Conservation (phyloP, 768 basidiomycete genomes). For the Russula compacta region DNA sequence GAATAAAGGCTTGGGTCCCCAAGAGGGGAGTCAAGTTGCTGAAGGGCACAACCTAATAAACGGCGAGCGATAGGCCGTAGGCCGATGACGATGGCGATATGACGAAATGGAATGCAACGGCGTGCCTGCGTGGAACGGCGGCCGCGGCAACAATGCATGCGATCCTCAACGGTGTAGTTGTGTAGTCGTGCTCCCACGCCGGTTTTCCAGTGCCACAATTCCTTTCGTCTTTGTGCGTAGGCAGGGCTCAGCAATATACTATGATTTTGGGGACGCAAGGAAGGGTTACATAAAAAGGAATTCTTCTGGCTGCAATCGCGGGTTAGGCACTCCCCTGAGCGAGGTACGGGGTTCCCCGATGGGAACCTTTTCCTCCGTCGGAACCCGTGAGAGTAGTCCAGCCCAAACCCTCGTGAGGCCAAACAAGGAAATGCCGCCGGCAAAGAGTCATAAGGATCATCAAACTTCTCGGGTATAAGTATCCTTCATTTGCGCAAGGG, state of each 20-base stretch:
- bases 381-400: no score
- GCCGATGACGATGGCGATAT: slow-evolving; percentile 4
- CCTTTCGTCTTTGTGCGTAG: not conserved
- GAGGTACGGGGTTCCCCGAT: not conserved
- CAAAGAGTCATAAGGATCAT: not conserved
- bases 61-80: not conserved
- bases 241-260: not conserved
- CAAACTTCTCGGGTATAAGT: slow-evolving; percentile 2
- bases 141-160: no score
- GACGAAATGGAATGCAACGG: not conserved
- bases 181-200: not conserved
- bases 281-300: not conserved
- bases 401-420: no score
- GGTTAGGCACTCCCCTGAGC: no score
- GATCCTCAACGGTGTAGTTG: not conserved
- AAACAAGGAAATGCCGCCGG: no score
- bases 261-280: not conserved
- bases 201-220: not conserved
- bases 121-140: no score
- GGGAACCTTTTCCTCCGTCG: not conserved
- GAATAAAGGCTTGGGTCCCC: not conserved
- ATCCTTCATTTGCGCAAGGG: slow-evolving; percentile 13
- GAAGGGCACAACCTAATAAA: not conserved
- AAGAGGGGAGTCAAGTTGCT: not conserved
- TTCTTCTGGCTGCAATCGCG: no score